Base-by-base conservation (phyloP, 768 basidiomycete genomes). In the Phylloporus sp. region DNA sequence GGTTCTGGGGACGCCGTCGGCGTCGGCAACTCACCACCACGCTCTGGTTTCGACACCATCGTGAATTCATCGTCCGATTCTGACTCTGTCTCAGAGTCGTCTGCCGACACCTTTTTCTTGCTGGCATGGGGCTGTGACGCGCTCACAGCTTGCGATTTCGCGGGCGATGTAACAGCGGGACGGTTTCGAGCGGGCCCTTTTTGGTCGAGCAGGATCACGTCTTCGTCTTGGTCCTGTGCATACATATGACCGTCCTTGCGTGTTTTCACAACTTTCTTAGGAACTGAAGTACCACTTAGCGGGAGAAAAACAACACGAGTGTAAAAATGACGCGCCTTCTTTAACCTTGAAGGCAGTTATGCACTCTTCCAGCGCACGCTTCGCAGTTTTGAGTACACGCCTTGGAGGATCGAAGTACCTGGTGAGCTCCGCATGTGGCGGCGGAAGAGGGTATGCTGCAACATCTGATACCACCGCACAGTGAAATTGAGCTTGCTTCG, bases 401-500 rank as follows among this genome's bases (percentile, higher is more conserved):
- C 72, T 77, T 0, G 95, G 95, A 5, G 91, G 82, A 11, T 91
- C 74, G 59, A 97, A 85, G 69, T 89, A 98, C 63, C 88, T 92
- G 26, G 80, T 72, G 1, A 97, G 75, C 49, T 91, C 90, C 2
- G 85, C 86, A 68, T 97, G 92, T 1, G 91, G 89, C 3, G 90
- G 89, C 2, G 88, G 85, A 9, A 95, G 76, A 0, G 92, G 91
- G 49, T 91, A n/a, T 76, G 7, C 75, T 75, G 75, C 68, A n/a
- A 95, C 67, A 63, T 97, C 89, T 2, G 80, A 72, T 18, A 87
- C 84, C 10, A 91, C 77, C 2, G 92, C 92, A 45, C 80, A 80
- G 63, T 97, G 95, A 69, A 95, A 91, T 60, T 93, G 82, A 12
- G 94, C 94, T 73, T 97, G 93, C 66, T 95, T 95, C 50, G 86